Percentiles rank a stretch among this genome's conserved stretches.
Conservation (phyloP, 2,329 filamentous ascomycete genomes). For the Westerdykella sp. region DNA sequence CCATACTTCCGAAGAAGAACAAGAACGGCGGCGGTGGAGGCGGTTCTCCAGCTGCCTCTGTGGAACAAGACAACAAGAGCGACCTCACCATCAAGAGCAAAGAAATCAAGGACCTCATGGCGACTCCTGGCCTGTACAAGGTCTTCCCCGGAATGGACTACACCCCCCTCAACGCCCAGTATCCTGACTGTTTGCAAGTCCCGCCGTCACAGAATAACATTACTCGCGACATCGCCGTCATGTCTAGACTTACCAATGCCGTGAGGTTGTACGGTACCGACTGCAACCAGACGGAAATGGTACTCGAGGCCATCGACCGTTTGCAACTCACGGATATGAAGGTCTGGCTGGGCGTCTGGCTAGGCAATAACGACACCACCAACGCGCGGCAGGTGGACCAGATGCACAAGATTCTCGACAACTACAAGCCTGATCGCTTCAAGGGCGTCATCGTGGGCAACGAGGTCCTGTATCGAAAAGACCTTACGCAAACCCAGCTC, state of each 20-base stretch:
- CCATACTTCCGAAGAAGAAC: slow-evolving; percentile 53
- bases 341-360: slow-evolving; percentile 92
- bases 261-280: slow-evolving; percentile 90
- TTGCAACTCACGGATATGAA: slow-evolving; percentile 72
- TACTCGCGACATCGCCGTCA: slow-evolving; percentile 81
- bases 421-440: slow-evolving; percentile 55
- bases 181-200: slow-evolving; percentile 69
- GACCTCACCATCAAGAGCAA: slow-evolving; percentile 67
- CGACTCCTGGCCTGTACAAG: slow-evolving; percentile 77
- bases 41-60: slow-evolving; percentile 31
- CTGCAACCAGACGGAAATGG: slow-evolving; percentile 95
- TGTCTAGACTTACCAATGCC: slow-evolving; percentile 82
- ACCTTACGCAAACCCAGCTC: slow-evolving; percentile 62
- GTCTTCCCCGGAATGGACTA: slow-evolving; percentile 96
- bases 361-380: slow-evolving; percentile 75
- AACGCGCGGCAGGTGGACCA: slow-evolving; percentile 74
- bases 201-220: slow-evolving; percentile 91
- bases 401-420: slow-evolving; percentile 76
- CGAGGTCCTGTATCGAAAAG: slow-evolving; percentile 55
- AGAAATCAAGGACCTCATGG: slow-evolving; percentile 75
- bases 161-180: slow-evolving; percentile 85
- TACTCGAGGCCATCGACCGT: slow-evolving; percentile 71
- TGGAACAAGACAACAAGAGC: slow-evolving; percentile 60
- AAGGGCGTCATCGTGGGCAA: slow-evolving; percentile 60
- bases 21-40: slow-evolving; percentile 15